Evolutionary conservation across 2,329 filamentous ascomycete genomes (phyloP).

Genomic region (Fusarium tupiense): DNA sequence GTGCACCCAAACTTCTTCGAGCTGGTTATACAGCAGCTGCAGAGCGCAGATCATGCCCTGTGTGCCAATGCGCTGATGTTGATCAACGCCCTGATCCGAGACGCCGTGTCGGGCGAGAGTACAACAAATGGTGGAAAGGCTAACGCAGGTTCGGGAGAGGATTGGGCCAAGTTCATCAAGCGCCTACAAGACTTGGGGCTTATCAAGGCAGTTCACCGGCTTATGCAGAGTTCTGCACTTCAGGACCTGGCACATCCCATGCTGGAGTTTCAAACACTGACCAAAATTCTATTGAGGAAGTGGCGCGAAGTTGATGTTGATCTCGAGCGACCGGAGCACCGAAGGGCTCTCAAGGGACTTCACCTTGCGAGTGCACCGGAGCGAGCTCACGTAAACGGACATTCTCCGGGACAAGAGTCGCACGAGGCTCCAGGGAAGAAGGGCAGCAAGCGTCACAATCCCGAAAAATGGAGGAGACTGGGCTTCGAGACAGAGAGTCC

Average conservation of each 20-base stretch:
- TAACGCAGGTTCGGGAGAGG: slow-evolving; percentile 59
- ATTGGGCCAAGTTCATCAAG: slow-evolving; percentile 97
- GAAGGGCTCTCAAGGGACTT: slow-evolving; percentile 84
- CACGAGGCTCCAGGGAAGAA: slow-evolving; percentile 57
- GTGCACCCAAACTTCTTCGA: slow-evolving; percentile 94
- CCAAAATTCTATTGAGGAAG: slow-evolving; percentile 85
- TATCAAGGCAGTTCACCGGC: slow-evolving; percentile 87
- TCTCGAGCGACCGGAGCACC: slow-evolving; percentile 86
- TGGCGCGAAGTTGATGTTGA: slow-evolving; percentile 90
- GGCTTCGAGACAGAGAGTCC: slow-evolving; percentile 94
- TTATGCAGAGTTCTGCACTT: slow-evolving; percentile 94
- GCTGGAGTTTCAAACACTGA: slow-evolving; percentile 91
- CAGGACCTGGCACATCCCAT: slow-evolving; percentile 91
- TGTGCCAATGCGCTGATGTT: slow-evolving; percentile 96
- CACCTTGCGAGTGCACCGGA: slow-evolving; percentile 84
- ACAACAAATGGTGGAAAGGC: slow-evolving; percentile 51
- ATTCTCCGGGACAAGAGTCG: slow-evolving; percentile 50
- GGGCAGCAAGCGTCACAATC: slow-evolving; percentile 78
- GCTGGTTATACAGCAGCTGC: slow-evolving; percentile 89
- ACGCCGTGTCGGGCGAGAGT: slow-evolving; percentile 81
- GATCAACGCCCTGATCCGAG: slow-evolving; percentile 93
- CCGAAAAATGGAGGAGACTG: slow-evolving; percentile 91
- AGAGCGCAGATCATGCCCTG: slow-evolving; percentile 92
- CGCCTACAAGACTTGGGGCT: slow-evolving; percentile 90
- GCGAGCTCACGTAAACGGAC: slow-evolving; percentile 51